These are phyloP conservation scores for Helminthosporium solani DNA, from an alignment of 2,329 filamentous ascomycete genomes.

Conservation along the genomic window DNA sequence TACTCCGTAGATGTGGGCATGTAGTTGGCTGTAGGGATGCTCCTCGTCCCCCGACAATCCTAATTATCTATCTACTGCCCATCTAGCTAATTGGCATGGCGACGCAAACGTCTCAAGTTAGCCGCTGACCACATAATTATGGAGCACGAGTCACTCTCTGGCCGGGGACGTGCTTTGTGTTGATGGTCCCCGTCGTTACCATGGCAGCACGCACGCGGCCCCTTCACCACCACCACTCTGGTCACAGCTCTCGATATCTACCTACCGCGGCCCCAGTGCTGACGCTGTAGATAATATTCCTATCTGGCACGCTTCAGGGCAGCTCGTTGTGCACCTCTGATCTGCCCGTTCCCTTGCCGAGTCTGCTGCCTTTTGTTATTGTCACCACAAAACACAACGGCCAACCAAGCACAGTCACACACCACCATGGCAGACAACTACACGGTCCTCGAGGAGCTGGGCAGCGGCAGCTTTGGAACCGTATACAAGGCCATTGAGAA, in stretches of 20 bases:
- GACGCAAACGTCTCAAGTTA: background rate
- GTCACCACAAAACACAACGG: slow-evolving; percentile 15
- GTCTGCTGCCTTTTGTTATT: slow-evolving; percentile 15
- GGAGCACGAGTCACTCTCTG: too few species aligned
- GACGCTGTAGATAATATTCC: slow-evolving; percentile 27
- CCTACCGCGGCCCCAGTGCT: slow-evolving; percentile 12
- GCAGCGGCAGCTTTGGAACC: slow-evolving; percentile 95
- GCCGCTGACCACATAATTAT: too few species aligned
- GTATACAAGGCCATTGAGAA: slow-evolving; percentile 97
- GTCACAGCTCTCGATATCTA: slow-evolving; percentile 18
- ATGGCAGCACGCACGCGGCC: slow-evolving; percentile 16
- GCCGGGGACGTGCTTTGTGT: slow-evolving; percentile 30
- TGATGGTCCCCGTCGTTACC: slow-evolving; percentile 28
- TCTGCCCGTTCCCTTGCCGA: slow-evolving; percentile 20
- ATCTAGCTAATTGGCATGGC: background rate
- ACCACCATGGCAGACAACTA: slow-evolving; percentile 76
- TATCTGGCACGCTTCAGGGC: slow-evolving; percentile 25
- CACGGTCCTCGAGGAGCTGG: slow-evolving; percentile 93
- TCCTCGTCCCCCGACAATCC: too few species aligned
- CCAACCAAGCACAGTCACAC: slow-evolving; percentile 12
- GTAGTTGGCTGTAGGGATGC: too few species aligned
- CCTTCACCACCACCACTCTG: slow-evolving; percentile 10
- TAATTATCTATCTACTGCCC: too few species aligned
- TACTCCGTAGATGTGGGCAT: too few species aligned
- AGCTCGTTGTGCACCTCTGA: slow-evolving; percentile 24